These are phyloP conservation scores for Delonix regia DNA, from an alignment of 306 rosid species.

Conservation along the genomic window DNA sequence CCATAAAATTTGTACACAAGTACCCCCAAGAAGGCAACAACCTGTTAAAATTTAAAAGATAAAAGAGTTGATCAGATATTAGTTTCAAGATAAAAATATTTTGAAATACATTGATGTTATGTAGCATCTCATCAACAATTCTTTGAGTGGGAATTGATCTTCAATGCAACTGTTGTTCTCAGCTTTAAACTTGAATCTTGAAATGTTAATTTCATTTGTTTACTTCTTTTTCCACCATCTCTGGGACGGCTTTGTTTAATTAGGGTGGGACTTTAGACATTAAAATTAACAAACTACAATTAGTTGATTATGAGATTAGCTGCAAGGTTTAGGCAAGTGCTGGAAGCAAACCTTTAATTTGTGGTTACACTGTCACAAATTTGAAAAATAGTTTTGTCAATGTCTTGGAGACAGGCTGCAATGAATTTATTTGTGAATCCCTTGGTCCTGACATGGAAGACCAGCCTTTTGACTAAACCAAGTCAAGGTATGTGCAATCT, in stretches of 20 bases:
- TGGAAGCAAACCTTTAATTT: background rate
- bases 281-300: conserved; percentile 15
- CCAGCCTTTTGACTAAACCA: background rate
- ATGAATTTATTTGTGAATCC: background rate
- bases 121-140: conserved; percentile 34
- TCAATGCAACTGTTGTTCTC: conserved; percentile 12
- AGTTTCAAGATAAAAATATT: conserved; percentile 26
- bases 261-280: background rate
- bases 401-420: background rate
- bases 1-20: conserved; percentile 95
- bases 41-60: conserved; percentile 54
- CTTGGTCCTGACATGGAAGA: background rate
- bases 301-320: background rate
- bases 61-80: conserved; percentile 35
- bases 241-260: background rate
- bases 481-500: background rate
- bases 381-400: background rate
- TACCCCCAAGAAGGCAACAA: conserved; percentile 95
- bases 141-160: conserved; percentile 23
- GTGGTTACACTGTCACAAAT: background rate
- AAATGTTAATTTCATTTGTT: conserved; percentile 3
- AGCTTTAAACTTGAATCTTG: conserved; percentile 4
- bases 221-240: background rate
- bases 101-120: conserved; percentile 7
- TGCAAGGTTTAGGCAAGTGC: background rate